Percentiles rank a stretch among this genome's conserved stretches.
phyloP scores from a whole-genome alignment of 2,329 filamentous ascomycete species.

The Colletotrichum lentis region DNA sequence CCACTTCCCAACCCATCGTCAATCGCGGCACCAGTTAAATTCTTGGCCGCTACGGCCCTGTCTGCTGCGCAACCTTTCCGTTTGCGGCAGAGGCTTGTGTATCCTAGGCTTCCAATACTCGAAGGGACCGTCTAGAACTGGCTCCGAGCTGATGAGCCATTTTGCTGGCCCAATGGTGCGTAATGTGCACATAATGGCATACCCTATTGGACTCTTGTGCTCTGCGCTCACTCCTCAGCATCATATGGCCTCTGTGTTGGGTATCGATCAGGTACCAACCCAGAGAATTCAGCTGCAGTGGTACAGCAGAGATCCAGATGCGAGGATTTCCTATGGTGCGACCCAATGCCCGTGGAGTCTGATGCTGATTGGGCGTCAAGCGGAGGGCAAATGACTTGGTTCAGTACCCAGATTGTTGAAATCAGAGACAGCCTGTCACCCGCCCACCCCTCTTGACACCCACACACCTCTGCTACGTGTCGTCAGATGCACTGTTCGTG shows the following conservation, averaged over 20 bases:
- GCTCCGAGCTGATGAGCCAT: not conserved
- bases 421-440: conserved; percentile 36
- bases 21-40: conserved; percentile 14
- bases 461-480: conserved; percentile 18
- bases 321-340: not conserved
- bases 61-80: not conserved
- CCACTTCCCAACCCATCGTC: conserved; percentile 1
- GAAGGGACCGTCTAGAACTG: not conserved
- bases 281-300: not conserved
- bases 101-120: not conserved
- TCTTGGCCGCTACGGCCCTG: not conserved
- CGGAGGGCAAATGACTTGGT: conserved; percentile 25
- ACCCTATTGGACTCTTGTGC: not conserved
- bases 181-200: not conserved
- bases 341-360: not conserved
- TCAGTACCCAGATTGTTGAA: conserved; percentile 15
- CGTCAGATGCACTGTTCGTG: conserved; percentile 27
- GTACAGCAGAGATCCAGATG: conserved; percentile 17
- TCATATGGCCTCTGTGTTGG: conserved; percentile 22
- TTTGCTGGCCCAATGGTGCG: not conserved
- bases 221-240: not conserved
- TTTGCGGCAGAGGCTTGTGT: not conserved
- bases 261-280: conserved; percentile 32
- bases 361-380: conserved; percentile 20
- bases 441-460: conserved; percentile 30